Conservation (phyloP, 305 asterid genomes). For the Rubia tinctorum region DNA sequence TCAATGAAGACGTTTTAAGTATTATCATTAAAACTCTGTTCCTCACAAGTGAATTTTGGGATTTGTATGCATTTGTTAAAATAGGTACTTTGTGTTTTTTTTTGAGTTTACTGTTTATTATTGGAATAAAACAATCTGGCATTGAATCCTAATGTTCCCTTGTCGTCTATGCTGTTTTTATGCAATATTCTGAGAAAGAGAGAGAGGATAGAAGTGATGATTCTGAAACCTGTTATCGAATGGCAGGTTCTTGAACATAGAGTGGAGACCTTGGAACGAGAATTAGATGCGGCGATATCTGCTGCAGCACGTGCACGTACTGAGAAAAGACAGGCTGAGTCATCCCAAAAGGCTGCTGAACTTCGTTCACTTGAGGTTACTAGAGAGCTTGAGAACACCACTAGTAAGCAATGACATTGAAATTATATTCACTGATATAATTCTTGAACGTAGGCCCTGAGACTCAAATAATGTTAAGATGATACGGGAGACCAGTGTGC, state of each 20-base stretch:
- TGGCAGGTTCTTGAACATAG: slow-evolving; percentile 91
- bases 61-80: neutral
- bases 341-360: slow-evolving; percentile 89
- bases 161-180: neutral
- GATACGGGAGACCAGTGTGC: neutral
- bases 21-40: neutral
- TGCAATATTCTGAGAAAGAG: neutral
- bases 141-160: neutral
- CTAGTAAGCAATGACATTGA: slow-evolving; percentile 39
- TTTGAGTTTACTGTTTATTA: neutral
- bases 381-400: slow-evolving; percentile 84
- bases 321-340: slow-evolving; percentile 91
- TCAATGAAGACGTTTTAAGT: neutral
- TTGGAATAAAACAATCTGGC: slow-evolving; percentile 2
- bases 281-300: slow-evolving; percentile 87
- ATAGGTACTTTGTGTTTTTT: neutral
- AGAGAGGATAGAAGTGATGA: neutral
- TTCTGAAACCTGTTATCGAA: slow-evolving; percentile 9
- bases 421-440: neutral
- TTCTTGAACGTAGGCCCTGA: neutral
- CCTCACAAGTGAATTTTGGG: neutral
- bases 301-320: slow-evolving; percentile 95
- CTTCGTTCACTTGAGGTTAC: slow-evolving; percentile 70
- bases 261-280: slow-evolving; percentile 82
- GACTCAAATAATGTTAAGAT: neutral